Evolutionary conservation across 2,329 filamentous ascomycete genomes (phyloP), one percentile per base, ranked within the genome.

Genomic region (Monosporascus ibericus): DNA sequence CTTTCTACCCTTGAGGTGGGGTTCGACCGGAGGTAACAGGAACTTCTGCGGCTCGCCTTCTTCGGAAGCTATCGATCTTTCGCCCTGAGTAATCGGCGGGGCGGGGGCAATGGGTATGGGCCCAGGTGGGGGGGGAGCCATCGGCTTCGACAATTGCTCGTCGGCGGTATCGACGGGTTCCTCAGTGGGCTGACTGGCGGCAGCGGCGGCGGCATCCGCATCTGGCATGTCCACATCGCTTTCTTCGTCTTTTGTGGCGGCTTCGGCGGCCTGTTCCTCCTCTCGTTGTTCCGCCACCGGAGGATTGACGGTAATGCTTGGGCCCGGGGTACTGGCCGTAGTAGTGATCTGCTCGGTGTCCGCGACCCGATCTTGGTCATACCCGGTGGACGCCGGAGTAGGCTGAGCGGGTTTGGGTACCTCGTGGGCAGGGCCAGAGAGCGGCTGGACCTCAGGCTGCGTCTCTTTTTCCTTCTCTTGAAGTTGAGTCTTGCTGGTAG

Each of bases 1-100:
- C 71, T 99, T 99, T 66, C 89, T 86, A 27, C 91, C 90, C 70
- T 87, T 85, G 63, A 94, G 84, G 61, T 89, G 86, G 25, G 90
- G 86, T 40, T 85, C 78, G 59, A 92, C 81, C 1, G 92, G 86
- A n/a, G 91, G 91, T 51, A 99, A 75, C 37, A 99, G 77, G 72
- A 81, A 90, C 63, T 86, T 85, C 59, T 82, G 82, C 42, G 22
- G 42, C 48, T 77, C 72, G 46, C 63, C 53, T 70, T 72, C 72
- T 24, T 73, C 72, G 7, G 71, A 70, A 48, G 79, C 77, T 49
- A 78, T 66, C 55, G 71, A 58, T 59, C 70, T 66, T 52, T 70
- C 68, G 36, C 75, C 70, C 51, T 75, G 68, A 52, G 64, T 67
- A 25, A 67, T 60, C 3, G 71, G 64, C 36, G 65, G 58, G 42